phyloP scores from a whole-genome alignment of 164 flowering plant species.

The Dillenia suffruticosa region DNA sequence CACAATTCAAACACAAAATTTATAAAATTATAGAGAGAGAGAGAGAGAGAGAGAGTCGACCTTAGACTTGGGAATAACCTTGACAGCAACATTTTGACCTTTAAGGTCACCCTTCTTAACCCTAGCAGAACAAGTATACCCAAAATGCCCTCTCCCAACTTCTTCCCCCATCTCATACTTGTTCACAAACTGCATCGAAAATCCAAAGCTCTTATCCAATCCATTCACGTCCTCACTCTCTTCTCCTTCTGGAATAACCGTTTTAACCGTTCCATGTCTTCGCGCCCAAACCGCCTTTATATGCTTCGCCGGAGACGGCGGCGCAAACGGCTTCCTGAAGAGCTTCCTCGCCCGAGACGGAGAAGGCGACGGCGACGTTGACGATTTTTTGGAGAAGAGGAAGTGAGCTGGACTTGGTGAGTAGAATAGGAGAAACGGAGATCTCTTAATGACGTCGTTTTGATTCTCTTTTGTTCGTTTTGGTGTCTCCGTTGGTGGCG shows the following conservation, averaged over 20 bases:
- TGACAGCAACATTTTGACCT: conserved; percentile 60
- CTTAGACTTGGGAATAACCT: conserved; percentile 63
- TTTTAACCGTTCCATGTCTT: conserved; percentile 30
- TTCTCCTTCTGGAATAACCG: conserved; percentile 26
- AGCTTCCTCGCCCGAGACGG: conserved; percentile 36
- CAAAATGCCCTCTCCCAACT: conserved; percentile 73
- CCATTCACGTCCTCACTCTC: conserved; percentile 24
- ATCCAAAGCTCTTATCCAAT: conserved; percentile 61
- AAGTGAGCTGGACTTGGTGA: conserved; percentile 49
- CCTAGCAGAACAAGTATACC: conserved; percentile 57
- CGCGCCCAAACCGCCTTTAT: conserved; percentile 28
- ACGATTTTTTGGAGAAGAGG: conserved; percentile 22
- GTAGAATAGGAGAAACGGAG: conserved; percentile 48
- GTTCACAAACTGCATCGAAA: conserved; percentile 43
- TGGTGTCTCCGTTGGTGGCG: too few species aligned
- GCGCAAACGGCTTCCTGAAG: conserved; percentile 42
- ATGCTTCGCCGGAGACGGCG: conserved; percentile 36
- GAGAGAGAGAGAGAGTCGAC: conserved; percentile 15
- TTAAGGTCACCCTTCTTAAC: conserved; percentile 53
- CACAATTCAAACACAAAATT: not conserved
- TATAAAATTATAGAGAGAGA: not conserved
- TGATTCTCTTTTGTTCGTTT: too few species aligned
- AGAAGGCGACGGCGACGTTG: conserved; percentile 15
- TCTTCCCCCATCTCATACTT: conserved; percentile 55
- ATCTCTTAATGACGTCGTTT: conserved; percentile 16